These are phyloP conservation scores for Cercospora citrullina DNA, from an alignment of 2,329 filamentous ascomycete genomes.

Conservation along the genomic window DNA sequence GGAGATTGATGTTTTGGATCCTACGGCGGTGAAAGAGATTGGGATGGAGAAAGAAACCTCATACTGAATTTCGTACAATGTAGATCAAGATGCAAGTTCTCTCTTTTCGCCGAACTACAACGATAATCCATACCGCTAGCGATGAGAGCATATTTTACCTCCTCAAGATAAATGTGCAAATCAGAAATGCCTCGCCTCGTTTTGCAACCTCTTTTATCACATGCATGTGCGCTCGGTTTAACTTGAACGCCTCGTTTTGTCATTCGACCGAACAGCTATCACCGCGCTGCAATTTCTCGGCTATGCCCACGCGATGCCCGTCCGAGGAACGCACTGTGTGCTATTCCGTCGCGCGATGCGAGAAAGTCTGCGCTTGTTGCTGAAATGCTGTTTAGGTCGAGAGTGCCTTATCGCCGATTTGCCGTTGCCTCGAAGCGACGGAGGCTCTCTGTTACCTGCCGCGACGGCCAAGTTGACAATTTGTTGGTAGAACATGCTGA, in stretches of 20 bases:
- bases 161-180: too few species aligned
- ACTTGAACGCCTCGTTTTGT: not conserved
- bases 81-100: too few species aligned
- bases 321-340: not conserved
- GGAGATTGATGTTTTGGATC: not conserved
- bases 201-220: too few species aligned
- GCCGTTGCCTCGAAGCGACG: not conserved
- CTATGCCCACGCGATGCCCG: not conserved
- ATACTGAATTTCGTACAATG: too few species aligned
- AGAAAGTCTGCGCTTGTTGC: not conserved
- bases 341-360: not conserved
- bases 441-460: not conserved
- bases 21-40: not conserved
- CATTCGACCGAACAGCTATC: not conserved
- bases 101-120: too few species aligned
- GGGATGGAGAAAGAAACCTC: too few species aligned
- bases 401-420: not conserved
- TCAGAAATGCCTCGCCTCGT: too few species aligned
- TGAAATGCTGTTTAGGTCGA: not conserved
- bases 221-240: too few species aligned
- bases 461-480: not conserved
- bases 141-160: not conserved
- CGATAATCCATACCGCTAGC: not conserved
- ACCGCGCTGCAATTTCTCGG: not conserved
- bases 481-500: not conserved